phyloP scores from a whole-genome alignment of 169 alveolate genomes.

The Eimeria sp. region DNA sequence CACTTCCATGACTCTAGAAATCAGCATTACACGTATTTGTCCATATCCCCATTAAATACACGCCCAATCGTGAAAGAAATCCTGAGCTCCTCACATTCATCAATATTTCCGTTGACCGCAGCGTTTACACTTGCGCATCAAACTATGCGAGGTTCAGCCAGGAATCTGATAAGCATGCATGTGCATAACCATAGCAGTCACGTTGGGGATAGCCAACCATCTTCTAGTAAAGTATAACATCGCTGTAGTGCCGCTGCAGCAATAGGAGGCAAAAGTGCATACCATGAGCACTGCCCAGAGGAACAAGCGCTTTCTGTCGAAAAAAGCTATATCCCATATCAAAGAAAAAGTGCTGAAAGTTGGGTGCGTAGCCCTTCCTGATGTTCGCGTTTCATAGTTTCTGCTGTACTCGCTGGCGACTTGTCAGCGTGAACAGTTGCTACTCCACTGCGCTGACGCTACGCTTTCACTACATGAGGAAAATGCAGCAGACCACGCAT shows the following conservation, averaged over 20 bases:
- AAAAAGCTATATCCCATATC: neutral
- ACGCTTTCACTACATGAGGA: neutral
- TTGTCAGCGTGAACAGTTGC: constrained; percentile 4
- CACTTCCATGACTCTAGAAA: neutral
- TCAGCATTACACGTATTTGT: neutral
- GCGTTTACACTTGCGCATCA: neutral
- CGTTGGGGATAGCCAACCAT: neutral
- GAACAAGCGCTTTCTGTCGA: neutral
- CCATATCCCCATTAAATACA: neutral
- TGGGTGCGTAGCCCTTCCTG: neutral
- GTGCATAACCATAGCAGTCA: neutral
- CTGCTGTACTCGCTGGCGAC: constrained; percentile 9
- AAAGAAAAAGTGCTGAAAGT: neutral
- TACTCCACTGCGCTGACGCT: neutral
- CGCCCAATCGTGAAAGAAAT: neutral
- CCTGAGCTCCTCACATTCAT: no score
- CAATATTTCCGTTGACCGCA: neutral
- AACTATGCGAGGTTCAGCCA: neutral
- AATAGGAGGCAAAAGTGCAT: neutral
- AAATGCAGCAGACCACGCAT: neutral
- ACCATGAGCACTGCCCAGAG: neutral
- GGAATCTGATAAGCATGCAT: neutral
- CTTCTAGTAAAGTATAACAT: neutral
- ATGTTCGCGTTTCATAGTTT: neutral
- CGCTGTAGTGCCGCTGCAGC: neutral